A percentile compares a stretch with the other conserved stretches of the same genome.
Evolutionary conservation across 2,329 filamentous ascomycete species (phyloP).

Genomic region (Ploettnerulaceae sp.): DNA sequence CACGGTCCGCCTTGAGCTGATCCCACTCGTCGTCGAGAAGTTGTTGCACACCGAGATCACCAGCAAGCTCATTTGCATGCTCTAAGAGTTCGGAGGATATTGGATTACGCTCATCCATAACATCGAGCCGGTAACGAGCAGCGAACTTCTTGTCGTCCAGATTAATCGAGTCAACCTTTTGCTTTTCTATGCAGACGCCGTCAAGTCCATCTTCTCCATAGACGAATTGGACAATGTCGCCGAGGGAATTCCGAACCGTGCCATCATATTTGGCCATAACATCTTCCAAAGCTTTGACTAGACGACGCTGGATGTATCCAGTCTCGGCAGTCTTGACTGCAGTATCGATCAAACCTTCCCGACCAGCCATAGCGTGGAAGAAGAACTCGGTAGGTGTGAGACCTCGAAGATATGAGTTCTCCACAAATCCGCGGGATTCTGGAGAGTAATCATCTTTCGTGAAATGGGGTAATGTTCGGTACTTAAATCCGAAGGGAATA

Average conservation of each 20-base stretch:
- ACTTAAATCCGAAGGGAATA: conserved; percentile 99
- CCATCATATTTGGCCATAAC: conserved; percentile 97
- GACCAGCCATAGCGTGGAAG: conserved; percentile 99
- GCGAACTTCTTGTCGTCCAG: conserved; percentile 75
- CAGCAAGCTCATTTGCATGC: conserved; percentile 78
- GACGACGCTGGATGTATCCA: conserved; percentile 95
- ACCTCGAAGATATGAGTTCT: conserved; percentile 96
- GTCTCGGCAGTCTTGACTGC: conserved; percentile 99
- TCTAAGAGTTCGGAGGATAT: conserved; percentile 71
- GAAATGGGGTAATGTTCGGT: conserved; percentile 93
- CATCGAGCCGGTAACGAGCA: conserved; percentile 77
- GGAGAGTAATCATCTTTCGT: conserved; percentile 99
- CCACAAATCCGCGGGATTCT: conserved; percentile 93
- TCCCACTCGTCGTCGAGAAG: conserved; percentile 88
- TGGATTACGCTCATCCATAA: conserved; percentile 61
- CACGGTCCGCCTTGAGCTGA: conserved; percentile 67
- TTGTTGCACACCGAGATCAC: conserved; percentile 81
- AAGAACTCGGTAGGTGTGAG: conserved; percentile 96
- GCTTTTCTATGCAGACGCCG: conserved; percentile 88
- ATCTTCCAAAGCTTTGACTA: conserved; percentile 97
- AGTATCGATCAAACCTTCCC: conserved; percentile 98
- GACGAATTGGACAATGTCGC: conserved; percentile 93
- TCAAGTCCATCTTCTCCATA: conserved; percentile 98
- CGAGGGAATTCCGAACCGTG: conserved; percentile 92
- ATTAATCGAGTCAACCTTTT: conserved; percentile 80